Evolutionary conservation across 306 rosid genomes (phyloP), one percentile per base, ranked within the genome.

Genomic region (Cucurbita ficifolia): DNA sequence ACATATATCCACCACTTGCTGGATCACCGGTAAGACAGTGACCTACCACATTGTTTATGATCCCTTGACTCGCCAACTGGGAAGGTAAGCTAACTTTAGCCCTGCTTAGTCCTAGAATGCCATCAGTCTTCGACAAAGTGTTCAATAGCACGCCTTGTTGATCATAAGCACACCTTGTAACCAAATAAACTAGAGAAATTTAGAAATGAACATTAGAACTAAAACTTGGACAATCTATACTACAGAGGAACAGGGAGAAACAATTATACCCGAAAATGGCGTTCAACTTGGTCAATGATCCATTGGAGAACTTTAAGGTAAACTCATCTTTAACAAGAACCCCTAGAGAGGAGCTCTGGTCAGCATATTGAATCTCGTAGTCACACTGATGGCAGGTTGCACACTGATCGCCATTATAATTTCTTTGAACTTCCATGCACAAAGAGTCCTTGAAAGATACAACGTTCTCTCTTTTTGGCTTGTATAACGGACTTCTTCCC

Each of bases 331-430:
- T 82, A 24, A 86, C 79, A 42, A 90, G 97, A 79, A 90, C 96
- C 33, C 97, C 97, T 73, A 88, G 51, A 72, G 95, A 87, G 82
- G 95, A 90, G 78, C 97, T 88, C 51, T 81, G 83, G 73, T 90
- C 97, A 24, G 96, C 95, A 77, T 90, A 90, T 51, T 85, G 84
- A 80, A 90, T 84, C 88, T 88, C 97, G 60, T 90, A 90, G 81
- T 88, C 92, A 80, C 97, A 90, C 81, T 90, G 95, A 75, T 63
- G 81, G 70, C 86, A 82, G 70, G 79, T 83, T 70, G 36, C 85
- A 43, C 81, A 82, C 68, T 76, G 65, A 57, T 61, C 82, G 63
- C 69, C 70, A 75, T 75, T 78, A 72, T 84, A 80, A 75, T 79
- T 78, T 77, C 85, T 86, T 63, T 84, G 88, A 74, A 88, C 83